phyloP scores from a whole-genome alignment of 208 protist genomes.

The Herpetomonas tarakana region DNA sequence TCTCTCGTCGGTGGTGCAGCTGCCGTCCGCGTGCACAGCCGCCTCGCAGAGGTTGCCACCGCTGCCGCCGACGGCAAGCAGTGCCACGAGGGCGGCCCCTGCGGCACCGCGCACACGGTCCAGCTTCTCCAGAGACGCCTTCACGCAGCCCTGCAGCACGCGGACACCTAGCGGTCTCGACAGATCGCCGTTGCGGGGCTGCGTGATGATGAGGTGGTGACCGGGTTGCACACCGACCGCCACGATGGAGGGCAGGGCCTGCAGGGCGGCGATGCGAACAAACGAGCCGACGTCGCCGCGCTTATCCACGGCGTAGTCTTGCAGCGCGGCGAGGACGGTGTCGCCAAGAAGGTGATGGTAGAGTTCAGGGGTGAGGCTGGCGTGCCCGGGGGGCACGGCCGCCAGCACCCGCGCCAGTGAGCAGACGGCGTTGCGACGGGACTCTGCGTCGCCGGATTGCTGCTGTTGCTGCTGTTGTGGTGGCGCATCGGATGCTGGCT shows the following conservation, averaged over 20 bases:
- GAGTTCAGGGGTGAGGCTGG: conserved; percentile 18
- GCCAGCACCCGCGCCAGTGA: conserved; percentile 47
- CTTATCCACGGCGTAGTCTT: conserved; percentile 95
- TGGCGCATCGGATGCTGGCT: conserved; percentile 16
- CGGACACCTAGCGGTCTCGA: too few relatives aligned
- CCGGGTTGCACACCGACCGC: conserved; percentile 17
- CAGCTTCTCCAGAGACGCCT: conserved; percentile 90
- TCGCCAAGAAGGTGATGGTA: conserved; percentile 35
- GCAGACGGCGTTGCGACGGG: conserved; percentile 85
- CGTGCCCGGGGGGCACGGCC: conserved; percentile 14
- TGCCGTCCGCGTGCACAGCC: neutral
- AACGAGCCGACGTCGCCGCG: conserved; percentile 98
- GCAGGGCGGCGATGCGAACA: conserved; percentile 91
- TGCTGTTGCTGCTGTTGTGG: conserved; percentile 23
- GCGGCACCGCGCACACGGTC: conserved; percentile 83
- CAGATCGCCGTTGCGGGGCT: conserved; percentile 4
- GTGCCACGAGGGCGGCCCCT: conserved; percentile 27
- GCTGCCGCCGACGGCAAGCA: conserved; percentile 27
- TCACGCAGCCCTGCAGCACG: conserved; percentile 65
- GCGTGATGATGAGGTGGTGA: neutral
- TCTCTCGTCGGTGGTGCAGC: neutral
- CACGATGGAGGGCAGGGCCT: conserved; percentile 52
- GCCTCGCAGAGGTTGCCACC: neutral
- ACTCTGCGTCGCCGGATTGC: conserved; percentile 83
- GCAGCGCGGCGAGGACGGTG: conserved; percentile 55